These are phyloP conservation scores for Ophiognomonia clavigignenti-juglandacearum DNA, from an alignment of 2,329 filamentous ascomycete species.

Conservation along the genomic window DNA sequence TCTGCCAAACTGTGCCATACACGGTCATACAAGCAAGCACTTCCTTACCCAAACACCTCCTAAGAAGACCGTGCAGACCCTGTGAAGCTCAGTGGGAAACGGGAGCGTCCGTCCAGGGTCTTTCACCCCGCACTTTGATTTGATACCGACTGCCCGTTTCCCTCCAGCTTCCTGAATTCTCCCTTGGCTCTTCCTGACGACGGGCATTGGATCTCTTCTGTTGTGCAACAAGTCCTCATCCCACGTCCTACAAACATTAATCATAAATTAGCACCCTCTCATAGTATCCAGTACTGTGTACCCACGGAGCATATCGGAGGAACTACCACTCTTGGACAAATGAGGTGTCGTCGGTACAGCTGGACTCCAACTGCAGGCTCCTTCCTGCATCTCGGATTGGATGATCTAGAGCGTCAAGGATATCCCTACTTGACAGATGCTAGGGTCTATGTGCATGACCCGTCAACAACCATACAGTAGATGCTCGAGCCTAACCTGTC, in stretches of 20 bases:
- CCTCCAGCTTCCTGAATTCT: too few species aligned
- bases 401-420: background rate
- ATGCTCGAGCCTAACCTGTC: background rate
- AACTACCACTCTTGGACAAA: background rate
- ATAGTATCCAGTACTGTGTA: background rate
- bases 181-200: too few species aligned
- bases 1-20: background rate
- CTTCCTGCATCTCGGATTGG: constrained; percentile 10
- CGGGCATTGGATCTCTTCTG: too few species aligned
- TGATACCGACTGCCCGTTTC: too few species aligned
- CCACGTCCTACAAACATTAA: too few species aligned
- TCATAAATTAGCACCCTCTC: too few species aligned
- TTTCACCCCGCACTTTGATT: too few species aligned
- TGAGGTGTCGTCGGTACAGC: constrained; percentile 9
- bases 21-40: background rate
- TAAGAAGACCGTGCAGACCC: constrained; percentile 1
- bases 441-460: background rate
- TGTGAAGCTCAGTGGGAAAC: background rate
- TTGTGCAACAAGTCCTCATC: too few species aligned
- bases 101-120: background rate
- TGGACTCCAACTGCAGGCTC: background rate
- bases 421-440: background rate
- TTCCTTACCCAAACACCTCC: too few species aligned
- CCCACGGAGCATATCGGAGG: constrained; percentile 4
- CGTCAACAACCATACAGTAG: background rate